Evolutionary conservation across 2,329 filamentous ascomycete genomes (phyloP).

Genomic region (Aspergillus unguis): DNA sequence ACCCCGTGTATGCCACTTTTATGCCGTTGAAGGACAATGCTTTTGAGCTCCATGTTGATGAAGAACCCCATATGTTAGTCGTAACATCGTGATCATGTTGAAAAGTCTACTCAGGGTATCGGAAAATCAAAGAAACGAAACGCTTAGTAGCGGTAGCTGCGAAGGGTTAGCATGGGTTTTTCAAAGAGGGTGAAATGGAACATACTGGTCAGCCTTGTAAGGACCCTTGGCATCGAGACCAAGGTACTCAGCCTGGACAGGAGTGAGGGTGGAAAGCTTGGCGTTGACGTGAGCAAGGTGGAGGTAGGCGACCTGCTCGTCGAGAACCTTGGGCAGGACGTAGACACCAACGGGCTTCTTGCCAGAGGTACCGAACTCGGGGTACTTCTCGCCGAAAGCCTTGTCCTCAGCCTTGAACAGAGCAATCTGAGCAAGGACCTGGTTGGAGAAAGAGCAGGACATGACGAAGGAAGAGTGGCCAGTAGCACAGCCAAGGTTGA

Average conservation of each 20-base stretch:
- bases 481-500: conserved; percentile 98
- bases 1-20: conserved; percentile 38
- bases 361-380: conserved; percentile 89
- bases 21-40: conserved; percentile 61
- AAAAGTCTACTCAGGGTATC: conserved; percentile 42
- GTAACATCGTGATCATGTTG: conserved; percentile 61
- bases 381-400: conserved; percentile 87
- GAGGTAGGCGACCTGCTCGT: conserved; percentile 95
- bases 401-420: conserved; percentile 89
- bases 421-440: conserved; percentile 99
- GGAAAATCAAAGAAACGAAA: conserved; percentile 26
- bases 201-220: conserved; percentile 91
- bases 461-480: conserved; percentile 99
- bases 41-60: conserved; percentile 47
- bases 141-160: conserved; percentile 64
- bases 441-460: conserved; percentile 99
- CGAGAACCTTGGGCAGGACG: conserved; percentile 96
- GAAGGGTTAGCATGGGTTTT: background rate
- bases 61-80: conserved; percentile 51
- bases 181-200: background rate
- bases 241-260: conserved; percentile 92
- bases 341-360: conserved; percentile 92
- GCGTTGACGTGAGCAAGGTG: conserved; percentile 92
- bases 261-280: conserved; percentile 82
- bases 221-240: conserved; percentile 80